A percentile compares a stretch with the other conserved stretches of the same genome.
phyloP scores from a whole-genome alignment of 345 rosid genomes.

The Hibiscus mutabilis region DNA sequence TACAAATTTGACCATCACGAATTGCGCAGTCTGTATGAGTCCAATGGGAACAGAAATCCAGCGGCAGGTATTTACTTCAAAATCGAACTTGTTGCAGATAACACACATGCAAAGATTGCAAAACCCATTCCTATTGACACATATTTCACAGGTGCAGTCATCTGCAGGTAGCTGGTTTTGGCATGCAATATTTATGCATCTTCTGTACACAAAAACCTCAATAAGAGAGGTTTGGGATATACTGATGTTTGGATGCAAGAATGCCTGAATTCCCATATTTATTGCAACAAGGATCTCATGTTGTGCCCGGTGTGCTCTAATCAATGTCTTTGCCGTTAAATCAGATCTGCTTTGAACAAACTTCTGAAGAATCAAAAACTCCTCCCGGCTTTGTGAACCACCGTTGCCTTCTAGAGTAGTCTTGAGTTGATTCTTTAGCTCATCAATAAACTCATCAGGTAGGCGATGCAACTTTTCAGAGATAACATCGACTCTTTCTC shows the following conservation, averaged over 20 bases:
- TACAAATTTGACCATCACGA: constrained; percentile 57
- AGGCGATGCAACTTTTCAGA: constrained; percentile 67
- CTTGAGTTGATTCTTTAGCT: constrained; percentile 71
- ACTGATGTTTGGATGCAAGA: neutral
- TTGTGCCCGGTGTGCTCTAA: constrained; percentile 74
- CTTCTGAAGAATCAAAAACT: constrained; percentile 72
- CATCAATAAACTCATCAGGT: constrained; percentile 76
- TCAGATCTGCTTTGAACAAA: constrained; percentile 73
- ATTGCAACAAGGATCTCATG: constrained; percentile 40
- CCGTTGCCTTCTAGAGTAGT: constrained; percentile 77
- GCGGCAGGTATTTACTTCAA: neutral
- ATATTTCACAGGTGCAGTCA: constrained; percentile 77
- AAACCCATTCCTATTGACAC: constrained; percentile 46
- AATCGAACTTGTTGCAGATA: neutral
- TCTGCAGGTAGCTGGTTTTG: constrained; percentile 89
- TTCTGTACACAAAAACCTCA: constrained; percentile 47
- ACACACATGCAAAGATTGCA: constrained; percentile 3
- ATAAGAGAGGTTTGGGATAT: neutral
- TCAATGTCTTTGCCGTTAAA: constrained; percentile 68
- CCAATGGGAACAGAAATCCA: constrained; percentile 3
- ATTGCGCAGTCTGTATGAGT: neutral
- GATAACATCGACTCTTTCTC: constrained; percentile 74
- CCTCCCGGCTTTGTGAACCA: constrained; percentile 73
- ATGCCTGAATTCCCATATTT: neutral
- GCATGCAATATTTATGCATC: constrained; percentile 92